Base-by-base conservation (phyloP, 2,329 filamentous ascomycete genomes). In the Colletotrichum incanum region DNA sequence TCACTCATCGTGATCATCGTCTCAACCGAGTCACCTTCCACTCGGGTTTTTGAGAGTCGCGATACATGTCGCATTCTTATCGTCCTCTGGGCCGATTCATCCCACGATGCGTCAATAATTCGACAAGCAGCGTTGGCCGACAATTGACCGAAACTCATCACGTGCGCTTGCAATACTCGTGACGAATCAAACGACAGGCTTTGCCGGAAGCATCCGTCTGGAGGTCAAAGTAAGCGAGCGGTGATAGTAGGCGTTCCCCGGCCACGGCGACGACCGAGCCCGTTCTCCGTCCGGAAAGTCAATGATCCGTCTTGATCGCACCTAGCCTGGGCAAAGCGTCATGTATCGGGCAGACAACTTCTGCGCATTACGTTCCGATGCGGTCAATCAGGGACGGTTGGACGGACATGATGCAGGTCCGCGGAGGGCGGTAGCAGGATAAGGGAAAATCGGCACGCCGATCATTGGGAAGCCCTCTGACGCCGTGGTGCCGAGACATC, bases 401-500 rank as follows among this genome's bases (percentile, higher is more conserved):
- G 47, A 60, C 58, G 47, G 54, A 72, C 60, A 50, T 45, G 52
- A 72, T 72, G 65, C 66, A 72, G 65, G 70, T 70, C 70, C 65
- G 54, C 54, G 23, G 31, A 56, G 31, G 60, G 54, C n/a, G 52
- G 41, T 39, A 23, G 39, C 14, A 37, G 7, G 28, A 65, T 50
- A 65, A 45, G 26, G 54, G 34, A 55, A 65, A 60, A 28, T 9
- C 60, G 52, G 54, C 31, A 23, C n/a, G 69, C 52, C 60, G 65
- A 65, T 70, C 70, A 47, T 56, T 31, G 4, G 20, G 41, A 49
- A 65, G 11, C 26, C 18, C n/a, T 28, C n/a, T 69, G 34, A n/a
- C 28, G n/a, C 66, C 39, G 45, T 47, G 54, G 23, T 72, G 70
- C 70, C 66, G 59, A 65, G 39, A 56, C 39, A 70, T 70, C 69